phyloP scores from a whole-genome alignment of 495 filamentous ascomycete species.

The Xanthoparmelia taractica region DNA sequence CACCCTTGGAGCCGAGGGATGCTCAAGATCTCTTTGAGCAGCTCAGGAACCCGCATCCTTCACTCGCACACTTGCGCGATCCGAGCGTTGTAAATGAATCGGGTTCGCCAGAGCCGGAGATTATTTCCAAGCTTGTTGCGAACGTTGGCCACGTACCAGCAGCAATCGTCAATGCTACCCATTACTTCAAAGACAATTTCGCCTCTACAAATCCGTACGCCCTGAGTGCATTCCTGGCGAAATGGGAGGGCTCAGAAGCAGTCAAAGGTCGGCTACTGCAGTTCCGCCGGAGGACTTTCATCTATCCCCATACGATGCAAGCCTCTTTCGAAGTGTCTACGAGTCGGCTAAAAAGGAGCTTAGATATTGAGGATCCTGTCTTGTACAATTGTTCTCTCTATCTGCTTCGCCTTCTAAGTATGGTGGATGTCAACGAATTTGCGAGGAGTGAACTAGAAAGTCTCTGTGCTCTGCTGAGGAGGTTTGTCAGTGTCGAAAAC shows the following conservation, averaged over 20 bases:
- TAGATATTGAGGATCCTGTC: background rate
- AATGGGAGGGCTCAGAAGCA: background rate
- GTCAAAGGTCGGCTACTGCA: background rate
- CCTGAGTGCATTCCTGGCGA: background rate
- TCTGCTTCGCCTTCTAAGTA: background rate
- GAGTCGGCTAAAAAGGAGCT: background rate
- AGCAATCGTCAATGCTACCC: slow-evolving; percentile 1
- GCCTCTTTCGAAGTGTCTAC: background rate
- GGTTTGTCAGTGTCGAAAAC: background rate
- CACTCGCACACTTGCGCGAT: background rate
- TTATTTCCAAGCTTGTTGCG: background rate
- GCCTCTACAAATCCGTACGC: background rate
- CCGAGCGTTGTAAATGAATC: background rate
- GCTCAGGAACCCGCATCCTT: background rate
- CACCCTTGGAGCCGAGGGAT: background rate
- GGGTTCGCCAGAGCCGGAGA: no score
- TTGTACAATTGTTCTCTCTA: background rate
- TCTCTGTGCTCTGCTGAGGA: background rate
- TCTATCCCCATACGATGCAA: background rate
- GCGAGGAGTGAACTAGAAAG: background rate
- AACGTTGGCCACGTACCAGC: slow-evolving; percentile 1
- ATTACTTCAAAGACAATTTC: background rate
- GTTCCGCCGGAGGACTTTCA: background rate
- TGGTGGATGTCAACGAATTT: background rate
- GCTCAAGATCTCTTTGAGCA: background rate